Evolutionary conservation across 2,329 filamentous ascomycete genomes (phyloP).

Genomic region (Neofusicoccum kwambonambiense): DNA sequence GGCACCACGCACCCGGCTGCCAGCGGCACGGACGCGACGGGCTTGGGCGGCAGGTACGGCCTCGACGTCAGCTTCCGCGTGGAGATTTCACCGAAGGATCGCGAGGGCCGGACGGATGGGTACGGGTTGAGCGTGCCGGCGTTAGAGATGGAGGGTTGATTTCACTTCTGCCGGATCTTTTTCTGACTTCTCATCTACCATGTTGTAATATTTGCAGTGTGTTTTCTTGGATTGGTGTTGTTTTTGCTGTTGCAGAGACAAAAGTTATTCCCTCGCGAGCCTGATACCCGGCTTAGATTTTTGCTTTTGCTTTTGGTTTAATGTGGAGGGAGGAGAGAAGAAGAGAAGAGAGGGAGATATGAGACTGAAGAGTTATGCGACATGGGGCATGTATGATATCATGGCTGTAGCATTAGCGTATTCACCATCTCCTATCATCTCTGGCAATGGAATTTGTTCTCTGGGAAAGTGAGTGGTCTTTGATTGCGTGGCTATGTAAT

Average conservation of each 20-base stretch:
- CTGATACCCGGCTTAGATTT: neutral
- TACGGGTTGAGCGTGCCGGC: slow-evolving; percentile 52
- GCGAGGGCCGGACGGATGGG: slow-evolving; percentile 47
- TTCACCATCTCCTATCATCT: no score
- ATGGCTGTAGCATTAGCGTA: no score
- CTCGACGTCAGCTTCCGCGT: slow-evolving; percentile 50
- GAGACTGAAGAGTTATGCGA: no score
- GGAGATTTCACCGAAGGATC: slow-evolving; percentile 46
- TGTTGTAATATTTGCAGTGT: neutral
- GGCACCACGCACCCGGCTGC: slow-evolving; percentile 78
- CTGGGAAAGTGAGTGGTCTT: no score
- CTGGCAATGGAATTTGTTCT: no score
- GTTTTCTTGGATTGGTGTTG: neutral
- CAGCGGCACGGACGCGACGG: slow-evolving; percentile 39
- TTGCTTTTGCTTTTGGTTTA: neutral
- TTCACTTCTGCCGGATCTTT: no score
- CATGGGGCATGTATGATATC: no score
- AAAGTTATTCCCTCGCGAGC: neutral
- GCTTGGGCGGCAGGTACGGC: slow-evolving; percentile 45
- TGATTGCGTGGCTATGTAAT: no score
- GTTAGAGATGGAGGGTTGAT: slow-evolving; percentile 27
- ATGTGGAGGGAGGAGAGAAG: no score
- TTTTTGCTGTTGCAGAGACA: neutral
- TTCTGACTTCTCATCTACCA: neutral
- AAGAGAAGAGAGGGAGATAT: no score